Evolutionary conservation across 2,329 filamentous ascomycete species (phyloP), one percentile per base, ranked within the genome.

Genomic region (Helminthosporium solani): DNA sequence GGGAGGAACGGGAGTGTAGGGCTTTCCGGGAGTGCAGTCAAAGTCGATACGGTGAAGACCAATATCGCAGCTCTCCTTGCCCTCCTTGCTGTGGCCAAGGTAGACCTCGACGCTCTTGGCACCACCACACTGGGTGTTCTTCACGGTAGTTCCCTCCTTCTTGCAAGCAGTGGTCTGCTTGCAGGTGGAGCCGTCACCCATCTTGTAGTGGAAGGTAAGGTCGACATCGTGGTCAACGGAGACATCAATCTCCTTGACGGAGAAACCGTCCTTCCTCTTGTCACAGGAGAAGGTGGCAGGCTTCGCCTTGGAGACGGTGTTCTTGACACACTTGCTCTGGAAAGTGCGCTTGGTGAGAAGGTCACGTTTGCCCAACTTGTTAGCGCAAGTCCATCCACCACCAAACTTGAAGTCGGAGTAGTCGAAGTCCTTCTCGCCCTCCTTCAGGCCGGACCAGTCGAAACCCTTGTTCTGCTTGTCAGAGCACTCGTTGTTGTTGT

Each of bases 41-140:
- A 92, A 95, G 58, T 76, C 79, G 60, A 95, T 82, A 66, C 78
- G 79, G 73, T 88, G 86, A 60, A 94, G 81, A 60, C 84, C 83
- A 60, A 95, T 79, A 59, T 80, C 78, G 76, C 88, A 94, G 60
- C 72, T 73, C 39, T 78, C 72, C 63, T 79, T 77, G 52, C 68
- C 71, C 53, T 81, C 74, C 38, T 40, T 40, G 16, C 38, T 31
- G 25, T n/a, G 8, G n/a, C 16, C 16, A 47, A 81, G 71, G 54
- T 78, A 74, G 67, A 96, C 84, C 44, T 81, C 84, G 51, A 96
- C 90, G 47, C 83, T 84, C 67, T 80, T 89, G 55, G 92, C 91
- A 72, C 91, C 91, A 81, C 90, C 92, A 70, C 92, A 97, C 79
- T 96, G 90, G 50, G 77, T 82, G 81, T 96, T 96, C 73, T 82